Evolutionary conservation across 176 grass and related monocot genomes (phyloP).

Genomic region (Tillandsia leiboldiana): DNA sequence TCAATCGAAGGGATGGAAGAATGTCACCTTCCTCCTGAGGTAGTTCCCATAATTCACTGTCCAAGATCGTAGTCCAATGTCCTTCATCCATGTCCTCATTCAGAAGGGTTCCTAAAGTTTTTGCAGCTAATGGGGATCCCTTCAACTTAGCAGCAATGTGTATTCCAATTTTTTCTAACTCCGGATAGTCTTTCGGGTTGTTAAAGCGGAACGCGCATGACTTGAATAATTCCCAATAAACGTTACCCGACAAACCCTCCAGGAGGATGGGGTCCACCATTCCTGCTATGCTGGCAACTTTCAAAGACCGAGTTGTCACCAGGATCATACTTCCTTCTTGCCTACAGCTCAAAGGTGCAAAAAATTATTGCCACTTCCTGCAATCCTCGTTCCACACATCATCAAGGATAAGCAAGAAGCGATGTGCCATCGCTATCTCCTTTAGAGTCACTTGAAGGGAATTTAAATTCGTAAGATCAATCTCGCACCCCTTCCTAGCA

Average conservation of each 20-base stretch:
- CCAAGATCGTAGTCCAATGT: constrained; percentile 31
- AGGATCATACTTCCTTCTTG: constrained; percentile 35
- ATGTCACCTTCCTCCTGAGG: constrained; percentile 21
- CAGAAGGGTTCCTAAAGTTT: constrained; percentile 26
- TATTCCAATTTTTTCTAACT: constrained; percentile 13
- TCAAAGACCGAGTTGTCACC: constrained; percentile 23
- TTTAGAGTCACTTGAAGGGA: constrained; percentile 19
- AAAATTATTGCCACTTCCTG: constrained; percentile 24
- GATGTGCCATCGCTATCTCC: not conserved
- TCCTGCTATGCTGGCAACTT: constrained; percentile 13
- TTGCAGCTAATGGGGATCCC: constrained; percentile 50
- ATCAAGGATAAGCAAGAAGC: constrained; percentile 36
- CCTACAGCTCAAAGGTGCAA: constrained; percentile 26
- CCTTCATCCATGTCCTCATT: not conserved
- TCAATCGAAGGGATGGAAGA: constrained; percentile 28
- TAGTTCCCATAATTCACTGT: constrained; percentile 9
- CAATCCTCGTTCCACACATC: constrained; percentile 34
- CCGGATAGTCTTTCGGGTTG: constrained; percentile 4
- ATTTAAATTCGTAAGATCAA: not conserved
- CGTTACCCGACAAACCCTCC: constrained; percentile 18
- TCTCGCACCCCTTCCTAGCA: too few species aligned
- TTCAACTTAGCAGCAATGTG: constrained; percentile 21
- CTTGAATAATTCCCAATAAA: constrained; percentile 27
- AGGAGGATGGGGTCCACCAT: constrained; percentile 11
- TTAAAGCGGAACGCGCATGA: constrained; percentile 18